Conservation (phyloP, 305 asterid species). For the Stenogyne calaminthoides region DNA sequence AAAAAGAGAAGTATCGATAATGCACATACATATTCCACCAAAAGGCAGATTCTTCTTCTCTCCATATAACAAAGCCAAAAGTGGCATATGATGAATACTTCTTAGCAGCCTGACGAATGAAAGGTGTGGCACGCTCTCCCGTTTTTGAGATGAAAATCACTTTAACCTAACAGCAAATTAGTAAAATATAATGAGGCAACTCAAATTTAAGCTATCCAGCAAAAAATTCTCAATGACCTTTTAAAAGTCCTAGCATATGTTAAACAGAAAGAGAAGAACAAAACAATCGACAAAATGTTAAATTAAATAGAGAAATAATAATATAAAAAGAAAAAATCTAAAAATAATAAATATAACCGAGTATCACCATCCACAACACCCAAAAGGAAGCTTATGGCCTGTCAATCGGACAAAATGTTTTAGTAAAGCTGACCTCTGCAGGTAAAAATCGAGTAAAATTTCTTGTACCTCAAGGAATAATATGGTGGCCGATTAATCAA, state of each 20-base stretch:
- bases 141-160: conserved; percentile 87
- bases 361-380: not conserved
- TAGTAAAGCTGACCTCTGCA: too few relatives aligned
- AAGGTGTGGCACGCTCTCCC: conserved; percentile 97
- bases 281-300: not conserved
- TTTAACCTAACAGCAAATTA: conserved; percentile 62
- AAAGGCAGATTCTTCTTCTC: conserved; percentile 73
- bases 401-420: not conserved
- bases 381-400: not conserved
- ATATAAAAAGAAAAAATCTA: not conserved
- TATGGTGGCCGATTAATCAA: not conserved
- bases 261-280: not conserved
- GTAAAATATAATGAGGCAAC: conserved; percentile 15
- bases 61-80: conserved; percentile 82
- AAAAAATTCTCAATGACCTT: not conserved
- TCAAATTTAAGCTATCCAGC: not conserved
- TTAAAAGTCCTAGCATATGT: not conserved
- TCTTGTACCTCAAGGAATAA: not conserved
- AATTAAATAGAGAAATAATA: not conserved
- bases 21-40: conserved; percentile 90
- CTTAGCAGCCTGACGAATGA: conserved; percentile 84
- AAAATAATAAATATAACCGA: not conserved
- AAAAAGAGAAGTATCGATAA: conserved; percentile 16
- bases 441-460: not conserved
- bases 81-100: conserved; percentile 69